A percentile compares a stretch with the other conserved stretches of the same genome.
phyloP scores from a whole-genome alignment of 257 asterid genomes.

The Salvia splendens region DNA sequence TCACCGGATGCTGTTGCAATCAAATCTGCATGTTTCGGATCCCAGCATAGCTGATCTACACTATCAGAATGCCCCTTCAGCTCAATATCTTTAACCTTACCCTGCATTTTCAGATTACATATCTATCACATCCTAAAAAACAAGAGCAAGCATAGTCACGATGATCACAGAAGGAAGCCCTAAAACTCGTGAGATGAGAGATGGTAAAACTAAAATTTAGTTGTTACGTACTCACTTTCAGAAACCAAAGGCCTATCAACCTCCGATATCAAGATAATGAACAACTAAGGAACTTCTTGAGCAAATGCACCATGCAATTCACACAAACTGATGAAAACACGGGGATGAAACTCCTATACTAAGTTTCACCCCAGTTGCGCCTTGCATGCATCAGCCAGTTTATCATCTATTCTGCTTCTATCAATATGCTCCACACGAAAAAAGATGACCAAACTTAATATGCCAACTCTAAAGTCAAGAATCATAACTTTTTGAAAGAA shows the following conservation, averaged over 20 bases:
- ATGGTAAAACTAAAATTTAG: constrained; percentile 10
- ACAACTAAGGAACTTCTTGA: neutral
- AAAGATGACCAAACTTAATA: constrained; percentile 1
- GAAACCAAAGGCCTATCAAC: constrained; percentile 10
- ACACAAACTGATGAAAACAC: neutral
- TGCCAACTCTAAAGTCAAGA: neutral
- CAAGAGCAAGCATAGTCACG: constrained; percentile 15
- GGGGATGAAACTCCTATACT: constrained; percentile 1
- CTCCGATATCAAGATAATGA: constrained; percentile 6
- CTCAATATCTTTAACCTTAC: constrained; percentile 88
- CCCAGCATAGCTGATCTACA: constrained; percentile 99
- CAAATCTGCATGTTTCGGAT: constrained; percentile 93
- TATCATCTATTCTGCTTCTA: constrained; percentile 9
- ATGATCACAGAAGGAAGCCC: constrained; percentile 10
- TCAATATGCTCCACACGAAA: constrained; percentile 6
- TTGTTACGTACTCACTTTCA: neutral
- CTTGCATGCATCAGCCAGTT: constrained; percentile 1
- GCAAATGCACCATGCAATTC: constrained; percentile 6
- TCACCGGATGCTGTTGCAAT: constrained; percentile 99
- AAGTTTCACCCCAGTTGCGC: constrained; percentile 7
- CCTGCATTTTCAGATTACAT: constrained; percentile 46
- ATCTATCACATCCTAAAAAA: constrained; percentile 9
- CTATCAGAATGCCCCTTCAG: constrained; percentile 95
- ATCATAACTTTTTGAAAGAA: neutral
- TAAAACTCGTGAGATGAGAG: neutral